Conservation (phyloP, 352 stramenopile species). For the Globisporangium recalcitrans region DNA sequence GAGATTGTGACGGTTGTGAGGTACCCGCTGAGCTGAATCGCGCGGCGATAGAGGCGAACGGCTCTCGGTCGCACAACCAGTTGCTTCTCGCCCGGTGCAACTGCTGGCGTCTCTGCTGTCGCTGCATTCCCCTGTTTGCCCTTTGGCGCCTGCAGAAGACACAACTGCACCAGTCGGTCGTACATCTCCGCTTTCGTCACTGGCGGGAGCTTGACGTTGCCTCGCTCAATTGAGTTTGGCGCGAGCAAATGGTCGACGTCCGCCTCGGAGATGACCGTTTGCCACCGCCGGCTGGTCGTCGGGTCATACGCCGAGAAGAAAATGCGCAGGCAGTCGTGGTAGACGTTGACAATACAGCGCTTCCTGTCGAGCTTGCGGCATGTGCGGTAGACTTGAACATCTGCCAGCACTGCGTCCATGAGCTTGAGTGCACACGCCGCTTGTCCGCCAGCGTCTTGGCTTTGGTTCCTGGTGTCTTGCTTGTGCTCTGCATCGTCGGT, state of each 20-base stretch:
- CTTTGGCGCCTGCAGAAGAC: slow-evolving; percentile 31
- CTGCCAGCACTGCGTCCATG: slow-evolving; percentile 51
- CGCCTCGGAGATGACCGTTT: slow-evolving; percentile 43
- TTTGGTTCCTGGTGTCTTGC: not conserved
- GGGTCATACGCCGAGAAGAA: slow-evolving; percentile 72
- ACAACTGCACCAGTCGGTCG: slow-evolving; percentile 48
- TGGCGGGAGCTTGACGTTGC: slow-evolving; percentile 38
- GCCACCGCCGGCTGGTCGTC: slow-evolving; percentile 39
- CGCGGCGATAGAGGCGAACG: slow-evolving; percentile 50
- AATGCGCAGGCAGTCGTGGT: slow-evolving; percentile 62
- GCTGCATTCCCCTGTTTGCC: not conserved
- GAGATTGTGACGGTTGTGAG: slow-evolving; percentile 52
- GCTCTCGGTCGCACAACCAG: slow-evolving; percentile 43
- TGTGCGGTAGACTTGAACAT: slow-evolving; percentile 62
- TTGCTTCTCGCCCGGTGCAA: not conserved
- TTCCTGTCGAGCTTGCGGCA: slow-evolving; percentile 35
- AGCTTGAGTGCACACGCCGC: slow-evolving; percentile 37
- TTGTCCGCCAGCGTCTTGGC: slow-evolving; percentile 17
- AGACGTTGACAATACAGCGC: slow-evolving; percentile 59
- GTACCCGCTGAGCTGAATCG: slow-evolving; percentile 38
- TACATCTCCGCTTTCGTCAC: slow-evolving; percentile 54
- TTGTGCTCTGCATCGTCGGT: not conserved
- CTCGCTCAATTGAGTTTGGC: slow-evolving; percentile 52
- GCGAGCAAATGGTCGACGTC: slow-evolving; percentile 56
- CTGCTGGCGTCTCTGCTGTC: not conserved